Percentiles rank a stretch among this genome's conserved stretches.
These are phyloP conservation scores for Ophiocordyceps australis DNA, from an alignment of 2,329 filamentous ascomycete species.

Conservation along the genomic window DNA sequence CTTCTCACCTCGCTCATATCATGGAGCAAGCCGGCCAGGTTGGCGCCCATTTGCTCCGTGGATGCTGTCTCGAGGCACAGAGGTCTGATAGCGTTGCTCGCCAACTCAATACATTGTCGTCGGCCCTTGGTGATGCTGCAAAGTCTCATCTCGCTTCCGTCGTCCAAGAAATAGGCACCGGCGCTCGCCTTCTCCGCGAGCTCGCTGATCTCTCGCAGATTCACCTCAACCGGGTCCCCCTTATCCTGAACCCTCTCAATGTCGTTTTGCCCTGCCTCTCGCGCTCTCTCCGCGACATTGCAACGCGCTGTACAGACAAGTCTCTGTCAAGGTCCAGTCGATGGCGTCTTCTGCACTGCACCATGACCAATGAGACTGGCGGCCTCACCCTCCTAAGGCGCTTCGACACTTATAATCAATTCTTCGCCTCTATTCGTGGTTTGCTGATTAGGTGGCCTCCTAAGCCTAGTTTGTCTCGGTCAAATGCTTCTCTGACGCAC, in stretches of 20 bases:
- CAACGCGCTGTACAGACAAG: slow-evolving; percentile 28
- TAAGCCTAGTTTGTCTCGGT: background rate
- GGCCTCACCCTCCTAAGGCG: slow-evolving; percentile 31
- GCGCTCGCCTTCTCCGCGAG: slow-evolving; percentile 28
- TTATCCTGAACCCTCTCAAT: slow-evolving; percentile 35
- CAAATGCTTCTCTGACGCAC: background rate
- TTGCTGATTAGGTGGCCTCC: slow-evolving; percentile 29
- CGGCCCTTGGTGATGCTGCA: slow-evolving; percentile 21
- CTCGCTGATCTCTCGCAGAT: slow-evolving; percentile 35
- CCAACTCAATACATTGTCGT: slow-evolving; percentile 29
- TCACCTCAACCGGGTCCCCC: slow-evolving; percentile 27
- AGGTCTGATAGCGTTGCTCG: slow-evolving; percentile 27
- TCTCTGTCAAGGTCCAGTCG: slow-evolving; percentile 25
- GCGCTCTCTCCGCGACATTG: slow-evolving; percentile 34
- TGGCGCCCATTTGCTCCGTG: slow-evolving; percentile 23
- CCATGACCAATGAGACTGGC: slow-evolving; percentile 31
- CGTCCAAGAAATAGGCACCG: slow-evolving; percentile 25
- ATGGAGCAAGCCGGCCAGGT: slow-evolving; percentile 11
- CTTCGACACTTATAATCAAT: slow-evolving; percentile 37
- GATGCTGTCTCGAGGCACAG: slow-evolving; percentile 36
- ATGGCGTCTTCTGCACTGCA: slow-evolving; percentile 41
- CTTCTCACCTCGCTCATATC: too few species aligned
- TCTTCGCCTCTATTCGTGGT: slow-evolving; percentile 27
- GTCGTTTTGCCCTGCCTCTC: slow-evolving; percentile 36
- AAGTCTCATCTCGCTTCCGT: slow-evolving; percentile 27